These are phyloP conservation scores for Cladosporium austrohemisphaericum DNA, from an alignment of 2,329 filamentous ascomycete species.

Conservation along the genomic window DNA sequence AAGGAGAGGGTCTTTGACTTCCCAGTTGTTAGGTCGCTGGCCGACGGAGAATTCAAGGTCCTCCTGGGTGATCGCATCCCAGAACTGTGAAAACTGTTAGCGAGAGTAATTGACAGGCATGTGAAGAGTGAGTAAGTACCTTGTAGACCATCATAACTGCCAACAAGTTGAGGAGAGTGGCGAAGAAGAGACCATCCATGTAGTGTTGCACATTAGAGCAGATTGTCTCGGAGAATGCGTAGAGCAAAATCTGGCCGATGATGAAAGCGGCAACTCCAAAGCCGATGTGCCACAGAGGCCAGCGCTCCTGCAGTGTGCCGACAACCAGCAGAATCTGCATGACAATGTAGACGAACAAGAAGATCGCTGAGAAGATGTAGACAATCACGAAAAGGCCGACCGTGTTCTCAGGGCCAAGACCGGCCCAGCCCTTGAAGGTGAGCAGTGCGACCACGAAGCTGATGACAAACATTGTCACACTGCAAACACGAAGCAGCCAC, in stretches of 20 bases:
- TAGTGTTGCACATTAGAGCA: constrained; percentile 86
- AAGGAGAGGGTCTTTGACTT: constrained; percentile 80
- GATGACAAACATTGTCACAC: constrained; percentile 76
- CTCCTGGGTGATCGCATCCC: constrained; percentile 98
- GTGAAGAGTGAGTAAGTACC: constrained; percentile 42
- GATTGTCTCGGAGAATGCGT: constrained; percentile 81
- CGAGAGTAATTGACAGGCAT: not conserved
- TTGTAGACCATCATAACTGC: constrained; percentile 99
- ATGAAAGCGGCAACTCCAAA: constrained; percentile 92
- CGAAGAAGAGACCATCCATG: constrained; percentile 89
- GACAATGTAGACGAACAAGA: constrained; percentile 76
- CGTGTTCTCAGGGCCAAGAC: constrained; percentile 79
- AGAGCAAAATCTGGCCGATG: constrained; percentile 85
- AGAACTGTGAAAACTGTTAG: constrained; percentile 54
- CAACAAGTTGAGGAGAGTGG: constrained; percentile 87
- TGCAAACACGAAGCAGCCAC: constrained; percentile 82
- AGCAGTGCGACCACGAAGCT: constrained; percentile 82
- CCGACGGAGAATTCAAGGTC: constrained; percentile 98
- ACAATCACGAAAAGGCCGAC: constrained; percentile 85
- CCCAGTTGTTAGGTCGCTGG: constrained; percentile 94
- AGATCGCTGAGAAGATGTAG: constrained; percentile 85
- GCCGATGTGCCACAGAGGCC: constrained; percentile 86
- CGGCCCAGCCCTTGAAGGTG: constrained; percentile 90
- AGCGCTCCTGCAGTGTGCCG: constrained; percentile 88
- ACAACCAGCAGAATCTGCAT: constrained; percentile 86